Evolutionary conservation across 1,139 yeast species (phyloP), one percentile per base, ranked within the genome.

Genomic region (Yamadazyma kanchanaburiensis): DNA sequence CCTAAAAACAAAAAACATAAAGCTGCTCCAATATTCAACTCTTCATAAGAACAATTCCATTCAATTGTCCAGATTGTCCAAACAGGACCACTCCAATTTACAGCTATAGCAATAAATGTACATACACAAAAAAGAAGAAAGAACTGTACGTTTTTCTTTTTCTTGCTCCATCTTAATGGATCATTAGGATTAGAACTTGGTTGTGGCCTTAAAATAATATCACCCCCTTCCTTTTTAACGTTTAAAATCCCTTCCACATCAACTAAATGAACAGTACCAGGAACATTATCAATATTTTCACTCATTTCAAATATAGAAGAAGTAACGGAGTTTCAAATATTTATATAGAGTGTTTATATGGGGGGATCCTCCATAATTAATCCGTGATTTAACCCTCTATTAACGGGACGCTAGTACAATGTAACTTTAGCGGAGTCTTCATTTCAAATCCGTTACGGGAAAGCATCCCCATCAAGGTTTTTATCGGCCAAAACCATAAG

Each of bases 191-290:
- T 50, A 14, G 53, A 38, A n/a, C 60, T 47, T 5, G 71, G 71
- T 33, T 59, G 68, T 1, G 71, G 71, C 28, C 55, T 53, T 25
- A 65, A 52, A 32, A 65, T 63, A 21, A 61, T 48, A 30, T 49
- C 35, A 13, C 36, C 37, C 9, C 10, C 20, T 10, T 18, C 10
- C 25, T 60, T 55, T 31, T 61, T 49, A 11, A 67, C 68, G 14
- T 57, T 35, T 30, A 70, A 53, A 5, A 39, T 41, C 3, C 67
- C 62, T 5, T 61, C 64, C 17, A 67, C 31, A 47, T 77, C 83
- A 12, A 79, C 71, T 27, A 79, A 58, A 34, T 74, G 78, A 6
- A 75, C 64, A 4, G 84, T 78, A 13, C 86, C 86, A 1, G 86
- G 86, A 22, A 77, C 64, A n/a, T n/a, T n/a, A n/a, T n/a, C n/a